Conservation (phyloP, 805 yeast species). For the Cephaloascus albidus region DNA sequence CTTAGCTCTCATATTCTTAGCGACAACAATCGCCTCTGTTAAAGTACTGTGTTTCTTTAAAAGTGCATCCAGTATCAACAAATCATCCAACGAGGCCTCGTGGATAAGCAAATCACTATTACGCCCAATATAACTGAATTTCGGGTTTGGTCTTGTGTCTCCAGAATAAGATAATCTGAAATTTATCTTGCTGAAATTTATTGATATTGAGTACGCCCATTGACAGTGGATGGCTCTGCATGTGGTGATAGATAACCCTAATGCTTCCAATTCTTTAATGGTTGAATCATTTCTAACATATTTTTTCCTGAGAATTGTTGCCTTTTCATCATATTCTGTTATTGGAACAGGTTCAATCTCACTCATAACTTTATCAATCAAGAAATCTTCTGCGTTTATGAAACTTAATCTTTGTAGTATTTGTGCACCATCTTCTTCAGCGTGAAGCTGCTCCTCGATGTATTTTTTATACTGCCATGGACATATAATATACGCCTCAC, state of each 20-base stretch:
- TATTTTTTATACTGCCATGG: conserved; percentile 73
- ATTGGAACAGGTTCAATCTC: conserved; percentile 18
- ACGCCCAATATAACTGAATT: conserved; percentile 58
- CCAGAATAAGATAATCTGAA: conserved; percentile 88
- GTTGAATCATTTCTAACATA: conserved; percentile 10
- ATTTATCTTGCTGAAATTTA: conserved; percentile 30
- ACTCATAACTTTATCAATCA: conserved; percentile 18
- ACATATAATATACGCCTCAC: conserved; percentile 46
- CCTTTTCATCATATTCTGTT: conserved; percentile 22
- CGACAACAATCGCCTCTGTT: conserved; percentile 72
- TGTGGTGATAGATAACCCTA: conserved; percentile 38
- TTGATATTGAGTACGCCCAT: conserved; percentile 63
- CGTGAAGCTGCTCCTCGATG: conserved; percentile 54
- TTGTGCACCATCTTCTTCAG: conserved; percentile 33
- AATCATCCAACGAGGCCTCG: conserved; percentile 88
- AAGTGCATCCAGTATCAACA: conserved; percentile 65
- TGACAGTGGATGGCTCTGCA: conserved; percentile 82
- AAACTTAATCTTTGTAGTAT: conserved; percentile 36
- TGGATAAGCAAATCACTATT: conserved; percentile 73
- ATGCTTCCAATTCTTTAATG: conserved; percentile 23
- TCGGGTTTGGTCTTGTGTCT: conserved; percentile 78
- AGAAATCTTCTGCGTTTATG: conserved; percentile 53
- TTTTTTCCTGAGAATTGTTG: conserved; percentile 5
- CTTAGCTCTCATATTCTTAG: conserved; percentile 61
- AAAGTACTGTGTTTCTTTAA: conserved; percentile 82